Percentiles rank a stretch among this genome's conserved stretches.
Evolutionary conservation across 495 filamentous ascomycete genomes (phyloP).

Genomic region (Daldinia childiae): DNA sequence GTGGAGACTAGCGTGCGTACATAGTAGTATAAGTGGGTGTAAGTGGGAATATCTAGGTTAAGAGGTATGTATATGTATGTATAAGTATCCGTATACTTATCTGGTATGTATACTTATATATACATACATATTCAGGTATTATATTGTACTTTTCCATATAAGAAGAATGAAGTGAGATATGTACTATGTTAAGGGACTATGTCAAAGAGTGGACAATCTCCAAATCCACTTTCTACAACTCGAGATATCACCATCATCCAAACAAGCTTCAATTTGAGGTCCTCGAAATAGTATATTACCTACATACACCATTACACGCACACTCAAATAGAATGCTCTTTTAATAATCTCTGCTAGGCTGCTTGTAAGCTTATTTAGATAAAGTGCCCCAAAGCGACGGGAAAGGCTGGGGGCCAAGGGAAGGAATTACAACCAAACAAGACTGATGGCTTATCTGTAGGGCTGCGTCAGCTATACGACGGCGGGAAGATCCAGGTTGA

Average conservation of each 20-base stretch:
- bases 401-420: constrained; percentile 29
- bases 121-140: too few species aligned
- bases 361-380: constrained; percentile 34
- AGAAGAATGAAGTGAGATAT: too few species aligned
- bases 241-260: not conserved
- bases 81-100: too few species aligned
- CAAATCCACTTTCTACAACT: not conserved
- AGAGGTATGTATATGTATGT: not conserved
- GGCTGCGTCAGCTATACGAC: constrained; percentile 47
- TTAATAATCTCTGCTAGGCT: constrained; percentile 21
- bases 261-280: constrained; percentile 10
- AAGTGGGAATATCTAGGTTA: constrained; percentile 2
- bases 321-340: not conserved
- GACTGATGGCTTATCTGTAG: constrained; percentile 42
- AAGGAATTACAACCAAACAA: constrained; percentile 38
- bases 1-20: constrained; percentile 23
- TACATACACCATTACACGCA: not conserved
- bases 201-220: not conserved
- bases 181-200: not conserved
- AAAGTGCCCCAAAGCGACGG: constrained; percentile 37
- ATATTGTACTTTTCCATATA: not conserved
- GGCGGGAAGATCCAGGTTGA: constrained; percentile 40
- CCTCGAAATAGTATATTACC: not conserved
- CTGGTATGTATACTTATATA: not conserved
- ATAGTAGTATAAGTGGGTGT: constrained; percentile 7